Base-by-base conservation (phyloP, 2,329 filamentous ascomycete genomes). In the Ilyonectria destructans region DNA sequence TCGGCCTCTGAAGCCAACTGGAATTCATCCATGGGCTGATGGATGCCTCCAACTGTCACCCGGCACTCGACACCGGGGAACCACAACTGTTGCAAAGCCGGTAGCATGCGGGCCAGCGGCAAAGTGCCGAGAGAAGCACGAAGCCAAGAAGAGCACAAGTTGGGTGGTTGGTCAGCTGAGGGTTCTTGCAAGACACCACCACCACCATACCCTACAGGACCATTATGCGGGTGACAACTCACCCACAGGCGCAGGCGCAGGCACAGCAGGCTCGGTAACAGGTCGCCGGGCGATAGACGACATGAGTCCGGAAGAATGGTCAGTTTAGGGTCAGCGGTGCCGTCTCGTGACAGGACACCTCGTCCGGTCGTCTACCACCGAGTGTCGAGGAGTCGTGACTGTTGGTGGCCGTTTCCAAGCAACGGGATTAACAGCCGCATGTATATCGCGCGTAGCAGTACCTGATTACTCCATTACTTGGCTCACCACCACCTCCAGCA, bases 381-480 rank as follows among this genome's bases (percentile, higher is more conserved):
- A 46, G 46, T 29, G 31, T 59, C 46, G 29, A 21, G 12, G 31
- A 6, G 7, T 33, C 9, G 1, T 12, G 8, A 12, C 31, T 33
- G 2, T 33, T 12, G 10, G 10, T 15, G n/a, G n/a, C n/a, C 31
- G n/a, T 54, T n/a, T 35, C 19, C 8, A 12, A 12, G n/a, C n/a
- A 19, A 6, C n/a, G 31, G 31, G n/a, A 54, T 54, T 19, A 21
- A 37, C 6, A 35, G 10, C 10, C 8, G n/a, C 26, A 65, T 51
- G 61, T 66, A 65, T 68, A 45, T 17, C 40, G 12, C 31, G 19
- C 58, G 58, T 69, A 66, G 57, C 58, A 58, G 62, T 68, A 68
- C 66, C 21, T 65, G 61, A n/a, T 60, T 54, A 26, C 45, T 31
- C 46, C 52, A 23, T 8, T 13, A 54, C 51, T 54, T 21, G 49